These are phyloP conservation scores for Tricholoma sp. DNA, from an alignment of 768 basidiomycete genomes.

Conservation along the genomic window DNA sequence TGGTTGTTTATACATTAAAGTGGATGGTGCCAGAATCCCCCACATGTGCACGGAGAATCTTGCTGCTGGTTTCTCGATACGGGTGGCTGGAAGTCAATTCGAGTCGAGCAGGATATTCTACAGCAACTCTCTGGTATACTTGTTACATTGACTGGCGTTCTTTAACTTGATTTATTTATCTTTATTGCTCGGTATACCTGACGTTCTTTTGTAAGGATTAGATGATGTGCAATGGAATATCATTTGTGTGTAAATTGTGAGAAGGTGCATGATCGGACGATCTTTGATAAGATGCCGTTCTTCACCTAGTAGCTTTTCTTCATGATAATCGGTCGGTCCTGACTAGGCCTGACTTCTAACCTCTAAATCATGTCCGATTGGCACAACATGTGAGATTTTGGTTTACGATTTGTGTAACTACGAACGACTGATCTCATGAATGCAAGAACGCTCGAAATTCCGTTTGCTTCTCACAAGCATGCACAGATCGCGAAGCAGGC, in stretches of 20 bases:
- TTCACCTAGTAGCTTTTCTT: no score
- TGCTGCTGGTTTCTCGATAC: conserved; percentile 18
- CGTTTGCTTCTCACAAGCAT: conserved; percentile 70
- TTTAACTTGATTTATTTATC: conserved; percentile 11
- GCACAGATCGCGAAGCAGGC: conserved; percentile 77
- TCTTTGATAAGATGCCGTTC: no score
- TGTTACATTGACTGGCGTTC: conserved; percentile 1
- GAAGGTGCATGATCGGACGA: no score
- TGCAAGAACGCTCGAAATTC: conserved; percentile 62
- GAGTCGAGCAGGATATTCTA: conserved; percentile 17
- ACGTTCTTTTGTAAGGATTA: neutral
- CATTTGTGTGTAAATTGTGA: neutral
- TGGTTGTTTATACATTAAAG: conserved; percentile 9
- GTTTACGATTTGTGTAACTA: neutral
- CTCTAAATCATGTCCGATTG: conserved; percentile 28
- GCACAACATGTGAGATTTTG: conserved; percentile 49
- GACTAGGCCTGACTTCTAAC: no score
- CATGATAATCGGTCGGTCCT: no score
- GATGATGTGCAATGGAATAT: neutral
- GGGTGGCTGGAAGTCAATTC: conserved; percentile 16
- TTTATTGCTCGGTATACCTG: conserved; percentile 13
- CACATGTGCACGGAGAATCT: conserved; percentile 5
- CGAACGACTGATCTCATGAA: conserved; percentile 3
- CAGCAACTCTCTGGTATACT: conserved; percentile 11
- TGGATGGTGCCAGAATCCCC: conserved; percentile 15